Base-by-base conservation (phyloP, 495 filamentous ascomycete genomes). In the Penicillium coffeae region DNA sequence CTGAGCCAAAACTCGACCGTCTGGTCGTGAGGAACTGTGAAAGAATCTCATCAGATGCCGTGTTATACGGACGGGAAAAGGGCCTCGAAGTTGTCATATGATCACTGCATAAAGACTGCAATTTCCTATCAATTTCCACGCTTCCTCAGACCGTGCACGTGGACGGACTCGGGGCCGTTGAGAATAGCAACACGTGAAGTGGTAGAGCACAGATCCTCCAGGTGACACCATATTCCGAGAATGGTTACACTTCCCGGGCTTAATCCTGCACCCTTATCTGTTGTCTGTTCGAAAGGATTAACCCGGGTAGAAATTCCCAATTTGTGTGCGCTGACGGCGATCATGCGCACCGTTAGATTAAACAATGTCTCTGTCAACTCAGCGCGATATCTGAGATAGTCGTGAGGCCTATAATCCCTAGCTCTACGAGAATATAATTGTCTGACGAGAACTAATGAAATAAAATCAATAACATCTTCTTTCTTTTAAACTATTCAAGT, bases 1-100 rank as follows among this genome's bases (percentile, higher is more conserved):
- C 39, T 3, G 20, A 3, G 0, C 42, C 55, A 15, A 56, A 50
- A 8, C 44, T 72, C 13, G 59, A 70, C 13, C 44, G 51, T 2
- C 21, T 74, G 6, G 42, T 56, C 42, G 47, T 64, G 14, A 57
- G 38, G 9, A 64, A 60, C 3, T 74, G 71, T 33, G 63, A 68
- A 27, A 27, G 48, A 20, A 52, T 72, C 0, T 72, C 68, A 9
- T 58, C 58, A 1, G 70, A 74, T 57, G 70, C 70, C 3, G 54
- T 72, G 34, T 58, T 58, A 3, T 73, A 69, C 44, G 68, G 64
- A 13, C 64, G 67, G 2, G 52, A 53, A 3, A 58, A 41, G 21
- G 70, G 69, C 3, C 42, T 73, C 22, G 49, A 64, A 8, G 62
- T 74, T 14, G 16, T 48, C 1, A 10, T 21, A 14, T 45, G 42